A percentile compares a stretch with the other conserved stretches of the same genome.
Conservation (phyloP, 2,329 filamentous ascomycete genomes). For the Periglandula ipomoeae region DNA sequence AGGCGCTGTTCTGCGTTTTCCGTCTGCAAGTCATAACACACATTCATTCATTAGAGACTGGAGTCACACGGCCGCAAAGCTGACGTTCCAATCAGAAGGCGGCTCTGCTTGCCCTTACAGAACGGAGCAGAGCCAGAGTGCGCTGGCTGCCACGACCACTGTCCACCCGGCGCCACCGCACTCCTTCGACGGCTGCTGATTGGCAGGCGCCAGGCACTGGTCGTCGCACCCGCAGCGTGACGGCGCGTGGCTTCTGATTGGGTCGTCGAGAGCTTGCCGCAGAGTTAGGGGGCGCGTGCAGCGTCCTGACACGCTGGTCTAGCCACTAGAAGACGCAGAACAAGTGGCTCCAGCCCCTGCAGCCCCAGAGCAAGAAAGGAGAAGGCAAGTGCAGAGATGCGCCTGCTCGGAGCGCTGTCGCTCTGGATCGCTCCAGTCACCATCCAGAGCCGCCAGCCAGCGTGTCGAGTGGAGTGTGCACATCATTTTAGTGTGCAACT, state of each 20-base stretch:
- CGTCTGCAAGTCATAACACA: not conserved
- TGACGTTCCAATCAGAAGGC: not conserved
- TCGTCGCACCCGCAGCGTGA: not conserved
- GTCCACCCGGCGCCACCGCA: not conserved
- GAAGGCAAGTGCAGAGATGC: not conserved
- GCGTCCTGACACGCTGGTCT: not conserved
- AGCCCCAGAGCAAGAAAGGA: too few relatives aligned
- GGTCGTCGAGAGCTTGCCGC: not conserved
- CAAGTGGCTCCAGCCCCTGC: constrained; percentile 2
- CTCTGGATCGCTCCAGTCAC: too few relatives aligned
- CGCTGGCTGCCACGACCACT: not conserved
- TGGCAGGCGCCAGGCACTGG: not conserved
- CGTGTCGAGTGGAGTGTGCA: too few relatives aligned
- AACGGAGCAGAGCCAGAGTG: too few relatives aligned
- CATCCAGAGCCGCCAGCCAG: too few relatives aligned
- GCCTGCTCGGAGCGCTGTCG: too few relatives aligned
- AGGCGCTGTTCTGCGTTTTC: too few relatives aligned
- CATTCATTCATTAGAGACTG: not conserved
- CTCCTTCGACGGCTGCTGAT: not conserved
- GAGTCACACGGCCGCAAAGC: not conserved
- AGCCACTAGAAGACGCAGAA: not conserved
- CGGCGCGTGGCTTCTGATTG: not conserved
- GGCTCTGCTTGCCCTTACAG: not conserved
- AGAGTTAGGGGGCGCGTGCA: not conserved
- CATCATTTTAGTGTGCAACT: too few relatives aligned